Evolutionary conservation across 2,329 filamentous ascomycete genomes (phyloP).

Genomic region (Ophiocordyceps unilateralis): DNA sequence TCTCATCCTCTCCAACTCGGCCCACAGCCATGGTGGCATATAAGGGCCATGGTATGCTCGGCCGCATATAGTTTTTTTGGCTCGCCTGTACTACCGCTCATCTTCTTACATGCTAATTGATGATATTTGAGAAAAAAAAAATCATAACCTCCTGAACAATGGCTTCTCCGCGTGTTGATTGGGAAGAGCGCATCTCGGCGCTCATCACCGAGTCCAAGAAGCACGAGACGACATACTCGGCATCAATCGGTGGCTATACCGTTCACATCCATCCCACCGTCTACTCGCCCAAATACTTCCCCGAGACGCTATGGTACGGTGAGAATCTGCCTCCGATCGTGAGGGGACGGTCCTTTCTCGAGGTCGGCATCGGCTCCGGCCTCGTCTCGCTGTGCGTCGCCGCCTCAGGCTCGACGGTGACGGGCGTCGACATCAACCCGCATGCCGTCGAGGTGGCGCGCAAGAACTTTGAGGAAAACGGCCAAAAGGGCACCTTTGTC

Average conservation of each 20-base stretch:
- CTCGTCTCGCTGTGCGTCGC: not conserved
- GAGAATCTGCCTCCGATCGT: not conserved
- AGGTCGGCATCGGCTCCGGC: constrained; percentile 1
- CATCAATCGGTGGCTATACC: not conserved
- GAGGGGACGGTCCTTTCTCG: not conserved
- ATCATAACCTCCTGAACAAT: not conserved
- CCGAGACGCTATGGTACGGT: constrained; percentile 1
- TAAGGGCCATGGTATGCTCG: no score
- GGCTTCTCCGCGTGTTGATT: not conserved
- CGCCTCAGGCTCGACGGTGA: not conserved
- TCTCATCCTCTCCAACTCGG: no score
- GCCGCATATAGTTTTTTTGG: no score
- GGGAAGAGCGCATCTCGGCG: constrained; percentile 1
- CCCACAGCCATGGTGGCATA: no score
- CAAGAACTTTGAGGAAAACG: not conserved
- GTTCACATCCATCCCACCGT: constrained; percentile 1
- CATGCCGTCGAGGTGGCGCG: constrained; percentile 1
- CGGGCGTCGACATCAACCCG: constrained; percentile 1
- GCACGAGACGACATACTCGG: not conserved
- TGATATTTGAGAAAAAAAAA: not conserved
- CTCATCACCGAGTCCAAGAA: constrained; percentile 1
- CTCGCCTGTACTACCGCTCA: no score
- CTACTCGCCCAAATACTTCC: constrained; percentile 1
- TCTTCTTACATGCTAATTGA: not conserved
- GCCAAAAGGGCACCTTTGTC: not conserved